phyloP scores from a whole-genome alignment of 176 grass and related monocot genomes.

The Avena sativa region DNA sequence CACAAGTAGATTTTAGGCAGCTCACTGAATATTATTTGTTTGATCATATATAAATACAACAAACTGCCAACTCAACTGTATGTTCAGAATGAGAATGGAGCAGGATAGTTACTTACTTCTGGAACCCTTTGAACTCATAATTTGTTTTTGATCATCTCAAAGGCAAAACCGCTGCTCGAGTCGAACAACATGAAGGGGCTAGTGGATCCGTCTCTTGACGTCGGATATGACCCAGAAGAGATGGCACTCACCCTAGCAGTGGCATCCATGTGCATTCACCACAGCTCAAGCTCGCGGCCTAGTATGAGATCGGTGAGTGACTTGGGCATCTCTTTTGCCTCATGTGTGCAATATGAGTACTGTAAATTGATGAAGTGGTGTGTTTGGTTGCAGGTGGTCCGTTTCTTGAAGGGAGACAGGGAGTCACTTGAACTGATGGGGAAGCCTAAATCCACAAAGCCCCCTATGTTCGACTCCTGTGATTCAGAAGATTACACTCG shows the following conservation, averaged over 20 bases:
- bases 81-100: not conserved
- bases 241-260: conserved; percentile 61
- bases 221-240: conserved; percentile 71
- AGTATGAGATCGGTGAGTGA: conserved; percentile 81
- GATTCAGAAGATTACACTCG: conserved; percentile 90
- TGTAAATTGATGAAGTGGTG: conserved; percentile 24
- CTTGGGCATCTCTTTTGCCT: not conserved
- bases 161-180: conserved; percentile 95
- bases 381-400: conserved; percentile 59
- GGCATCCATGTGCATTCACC: conserved; percentile 97
- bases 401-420: conserved; percentile 70
- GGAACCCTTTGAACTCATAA: conserved; percentile 27
- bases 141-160: conserved; percentile 31
- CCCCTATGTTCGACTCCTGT: conserved; percentile 69
- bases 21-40: conserved; percentile 14
- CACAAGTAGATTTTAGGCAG: conserved; percentile 10
- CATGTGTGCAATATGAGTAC: not conserved
- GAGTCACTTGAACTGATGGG: conserved; percentile 57
- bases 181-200: conserved; percentile 80
- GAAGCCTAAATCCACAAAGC: conserved; percentile 56
- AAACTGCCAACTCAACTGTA: not conserved
- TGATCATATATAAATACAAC: not conserved
- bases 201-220: conserved; percentile 69
- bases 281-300: conserved; percentile 73
- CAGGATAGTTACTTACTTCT: not conserved